Evolutionary conservation across 768 basidiomycete species (phyloP), one percentile per base, ranked within the genome.

Genomic region (Leccinum incarnatum): DNA sequence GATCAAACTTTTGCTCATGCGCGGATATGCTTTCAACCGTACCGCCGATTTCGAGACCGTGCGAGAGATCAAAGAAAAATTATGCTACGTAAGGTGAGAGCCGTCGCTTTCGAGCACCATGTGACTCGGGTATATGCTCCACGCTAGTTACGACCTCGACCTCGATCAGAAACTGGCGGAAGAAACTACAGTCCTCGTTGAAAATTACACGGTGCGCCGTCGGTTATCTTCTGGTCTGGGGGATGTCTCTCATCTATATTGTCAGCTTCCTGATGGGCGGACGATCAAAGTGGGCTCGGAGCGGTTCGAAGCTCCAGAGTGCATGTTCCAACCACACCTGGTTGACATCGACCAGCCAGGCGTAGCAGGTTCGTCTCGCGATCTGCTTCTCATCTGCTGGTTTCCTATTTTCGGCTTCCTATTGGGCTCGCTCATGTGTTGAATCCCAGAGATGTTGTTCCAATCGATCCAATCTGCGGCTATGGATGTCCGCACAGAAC

Each of bases 11-110:
- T 81, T 99, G 34, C 85, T 98, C 66, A 98, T 98, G 95, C 87
- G 96, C n/a, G 97, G 97, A n/a, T 98, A 99, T 74, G 97, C 97
- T 1, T 98, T 99, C 83, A 98, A 99, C 77, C 87, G 97, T 42
- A 99, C 97, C 3, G 97, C 97, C 27, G 97, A 99, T 77, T 99
- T 99, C 68, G 97, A 99, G 79, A 99, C 97, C 2, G 97, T 99
- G 21, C 79, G 96, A 32, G 93, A 97, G 74, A 98, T 99, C 78
- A 99, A 99, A 77, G 97, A 99, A 80, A 97, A 95, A 74, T 75
- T 98, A 48, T 99, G 97, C 77, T 99, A 98, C 70, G 91, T 97
- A 69, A 96, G 91, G 93, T 95, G 63, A 52, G 82, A 60, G 27
- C 11, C 19, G 19, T 51, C 56, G 32, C 42, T 36, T 29, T 15